phyloP scores from a whole-genome alignment of 345 rosid genomes.

The Erysimum cheiranthoides region DNA sequence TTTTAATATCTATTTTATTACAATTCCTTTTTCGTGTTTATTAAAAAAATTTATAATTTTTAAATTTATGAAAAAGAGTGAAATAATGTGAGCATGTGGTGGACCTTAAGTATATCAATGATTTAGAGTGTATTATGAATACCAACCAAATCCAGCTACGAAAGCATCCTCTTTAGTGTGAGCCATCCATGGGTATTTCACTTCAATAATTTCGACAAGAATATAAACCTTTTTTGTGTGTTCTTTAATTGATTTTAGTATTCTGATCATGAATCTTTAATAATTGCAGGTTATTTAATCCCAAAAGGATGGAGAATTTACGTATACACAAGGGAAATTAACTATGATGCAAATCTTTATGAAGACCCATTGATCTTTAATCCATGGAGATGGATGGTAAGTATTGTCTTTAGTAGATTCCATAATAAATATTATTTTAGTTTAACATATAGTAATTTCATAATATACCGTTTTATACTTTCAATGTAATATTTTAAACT shows the following conservation, averaged over 20 bases:
- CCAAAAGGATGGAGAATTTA: constrained; percentile 53
- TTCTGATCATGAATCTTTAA: constrained; percentile 29
- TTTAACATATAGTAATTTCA: too few species aligned
- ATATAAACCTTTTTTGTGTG: constrained; percentile 18
- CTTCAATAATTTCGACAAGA: constrained; percentile 40
- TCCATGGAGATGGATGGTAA: constrained; percentile 65
- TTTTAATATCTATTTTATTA: not conserved
- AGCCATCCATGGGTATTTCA: constrained; percentile 25
- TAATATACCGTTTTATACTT: not conserved
- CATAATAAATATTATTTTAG: not conserved
- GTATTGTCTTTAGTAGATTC: not conserved
- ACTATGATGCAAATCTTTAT: constrained; percentile 69
- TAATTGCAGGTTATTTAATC: constrained; percentile 43
- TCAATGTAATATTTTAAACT: not conserved
- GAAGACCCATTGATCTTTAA: constrained; percentile 71
- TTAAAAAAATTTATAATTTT: not conserved
- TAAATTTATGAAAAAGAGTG: constrained; percentile 19
- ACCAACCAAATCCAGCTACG: constrained; percentile 47
- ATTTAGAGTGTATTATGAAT: constrained; percentile 43
- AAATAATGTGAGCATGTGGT: constrained; percentile 46
- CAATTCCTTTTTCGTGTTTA: constrained; percentile 12
- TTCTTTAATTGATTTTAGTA: constrained; percentile 24
- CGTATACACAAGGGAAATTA: constrained; percentile 73
- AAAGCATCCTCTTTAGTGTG: constrained; percentile 43
- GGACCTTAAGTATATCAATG: constrained; percentile 45